Evolutionary conservation across 306 rosid species (phyloP).

Genomic region (Lagenaria siceraria): DNA sequence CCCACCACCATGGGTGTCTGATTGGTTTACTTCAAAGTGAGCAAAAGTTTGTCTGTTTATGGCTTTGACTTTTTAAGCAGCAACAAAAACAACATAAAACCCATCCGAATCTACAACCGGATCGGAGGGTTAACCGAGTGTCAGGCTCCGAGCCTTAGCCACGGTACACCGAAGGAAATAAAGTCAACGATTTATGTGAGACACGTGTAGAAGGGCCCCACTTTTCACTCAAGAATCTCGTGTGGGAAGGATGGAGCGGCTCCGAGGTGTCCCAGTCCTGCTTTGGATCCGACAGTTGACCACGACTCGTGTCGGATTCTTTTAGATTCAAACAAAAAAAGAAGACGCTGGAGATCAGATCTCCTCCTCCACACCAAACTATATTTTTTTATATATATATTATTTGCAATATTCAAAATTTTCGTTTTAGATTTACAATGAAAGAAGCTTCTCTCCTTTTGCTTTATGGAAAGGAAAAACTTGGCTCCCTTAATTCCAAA

Average conservation of each 20-base stretch:
- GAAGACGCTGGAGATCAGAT: background rate
- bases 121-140: background rate
- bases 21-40: constrained; percentile 41
- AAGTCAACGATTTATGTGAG: background rate
- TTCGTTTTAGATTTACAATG: too few species aligned
- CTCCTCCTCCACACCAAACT: background rate
- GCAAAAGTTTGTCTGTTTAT: constrained; percentile 40
- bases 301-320: background rate
- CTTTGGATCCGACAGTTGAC: background rate
- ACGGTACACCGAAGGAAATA: background rate
- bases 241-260: background rate
- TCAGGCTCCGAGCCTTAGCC: background rate
- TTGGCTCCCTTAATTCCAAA: too few species aligned
- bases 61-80: constrained; percentile 51
- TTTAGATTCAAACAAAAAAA: background rate
- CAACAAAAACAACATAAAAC: background rate
- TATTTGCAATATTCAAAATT: too few species aligned
- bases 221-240: background rate
- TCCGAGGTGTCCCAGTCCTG: background rate
- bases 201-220: constrained; percentile 1
- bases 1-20: background rate
- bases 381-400: too few species aligned
- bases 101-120: background rate
- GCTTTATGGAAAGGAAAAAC: too few species aligned
- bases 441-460: too few species aligned